Conservation (phyloP, 768 basidiomycete genomes). For the Clathrus columnatus region DNA sequence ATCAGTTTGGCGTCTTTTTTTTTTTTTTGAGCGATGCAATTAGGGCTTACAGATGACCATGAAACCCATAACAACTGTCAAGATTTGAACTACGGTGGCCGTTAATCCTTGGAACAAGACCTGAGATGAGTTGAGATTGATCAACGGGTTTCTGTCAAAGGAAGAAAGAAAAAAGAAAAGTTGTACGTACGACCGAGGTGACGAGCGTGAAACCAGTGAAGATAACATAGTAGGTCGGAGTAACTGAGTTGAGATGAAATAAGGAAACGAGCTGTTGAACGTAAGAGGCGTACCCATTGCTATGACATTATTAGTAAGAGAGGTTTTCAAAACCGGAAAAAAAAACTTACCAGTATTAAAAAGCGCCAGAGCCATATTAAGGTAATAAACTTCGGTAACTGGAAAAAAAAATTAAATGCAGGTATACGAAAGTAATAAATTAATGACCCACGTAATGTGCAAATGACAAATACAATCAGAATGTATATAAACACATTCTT, state of each 20-base stretch:
- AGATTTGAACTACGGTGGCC: slow-evolving; percentile 27
- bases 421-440: background rate
- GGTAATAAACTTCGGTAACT: slow-evolving; percentile 31
- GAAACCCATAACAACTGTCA: slow-evolving; percentile 38
- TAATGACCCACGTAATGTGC: slow-evolving; percentile 28
- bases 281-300: slow-evolving; percentile 9
- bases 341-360: slow-evolving; percentile 33
- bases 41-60: slow-evolving; percentile 23
- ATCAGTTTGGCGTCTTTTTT: slow-evolving; percentile 16
- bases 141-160: background rate
- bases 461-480: slow-evolving; percentile 29
- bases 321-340: background rate
- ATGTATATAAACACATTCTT: slow-evolving; percentile 33
- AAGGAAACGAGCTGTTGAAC: background rate
- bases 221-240: slow-evolving; percentile 30
- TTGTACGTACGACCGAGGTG: background rate
- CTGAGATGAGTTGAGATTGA: slow-evolving; percentile 28
- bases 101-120: slow-evolving; percentile 39
- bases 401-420: background rate
- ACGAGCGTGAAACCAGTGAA: slow-evolving; percentile 12
- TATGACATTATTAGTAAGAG: background rate
- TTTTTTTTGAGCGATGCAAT: background rate
- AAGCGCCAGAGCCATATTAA: slow-evolving; percentile 40
- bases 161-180: no score
- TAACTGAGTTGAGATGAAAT: slow-evolving; percentile 14